These are phyloP conservation scores for Capronia coronata DNA, from an alignment of 2,329 filamentous ascomycete genomes.

Conservation along the genomic window DNA sequence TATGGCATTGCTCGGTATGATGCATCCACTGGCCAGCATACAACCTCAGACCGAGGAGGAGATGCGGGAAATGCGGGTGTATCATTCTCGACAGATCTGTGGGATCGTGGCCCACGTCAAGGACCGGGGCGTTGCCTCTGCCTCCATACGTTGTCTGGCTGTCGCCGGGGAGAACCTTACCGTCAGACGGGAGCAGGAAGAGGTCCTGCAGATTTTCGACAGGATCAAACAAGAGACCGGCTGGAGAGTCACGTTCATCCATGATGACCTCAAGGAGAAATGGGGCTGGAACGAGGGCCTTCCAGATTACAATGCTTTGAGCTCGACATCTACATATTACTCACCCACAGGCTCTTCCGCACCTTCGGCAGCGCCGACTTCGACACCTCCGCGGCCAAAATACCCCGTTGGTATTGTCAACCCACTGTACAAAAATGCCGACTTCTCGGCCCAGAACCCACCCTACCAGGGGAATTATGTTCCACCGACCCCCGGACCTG, in stretches of 20 bases:
- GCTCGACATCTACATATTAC: constrained; percentile 21
- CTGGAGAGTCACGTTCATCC: constrained; percentile 68
- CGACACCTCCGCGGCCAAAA: constrained; percentile 31
- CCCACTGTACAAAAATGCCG: constrained; percentile 62
- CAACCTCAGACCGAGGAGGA: constrained; percentile 54
- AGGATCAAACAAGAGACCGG: constrained; percentile 69
- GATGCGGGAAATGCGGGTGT: constrained; percentile 62
- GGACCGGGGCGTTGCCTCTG: constrained; percentile 68
- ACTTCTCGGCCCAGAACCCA: constrained; percentile 71
- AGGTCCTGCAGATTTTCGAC: constrained; percentile 70
- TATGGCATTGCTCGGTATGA: constrained; percentile 71
- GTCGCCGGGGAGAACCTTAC: constrained; percentile 69
- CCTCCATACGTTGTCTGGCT: constrained; percentile 71
- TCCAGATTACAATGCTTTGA: constrained; percentile 36
- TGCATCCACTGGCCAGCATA: constrained; percentile 58
- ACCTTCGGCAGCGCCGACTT: constrained; percentile 10
- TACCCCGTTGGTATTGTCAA: constrained; percentile 53
- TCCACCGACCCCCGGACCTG: constrained; percentile 45
- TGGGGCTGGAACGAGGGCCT: constrained; percentile 64
- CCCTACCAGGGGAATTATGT: constrained; percentile 78
- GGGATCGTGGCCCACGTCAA: constrained; percentile 82
- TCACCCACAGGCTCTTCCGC: constrained; percentile 25
- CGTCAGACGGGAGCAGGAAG: constrained; percentile 65
- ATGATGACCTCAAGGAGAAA: constrained; percentile 62
- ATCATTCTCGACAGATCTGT: constrained; percentile 77